These are phyloP conservation scores for Ogataea salicorniae DNA, from an alignment of 805 yeast genomes.

Conservation along the genomic window DNA sequence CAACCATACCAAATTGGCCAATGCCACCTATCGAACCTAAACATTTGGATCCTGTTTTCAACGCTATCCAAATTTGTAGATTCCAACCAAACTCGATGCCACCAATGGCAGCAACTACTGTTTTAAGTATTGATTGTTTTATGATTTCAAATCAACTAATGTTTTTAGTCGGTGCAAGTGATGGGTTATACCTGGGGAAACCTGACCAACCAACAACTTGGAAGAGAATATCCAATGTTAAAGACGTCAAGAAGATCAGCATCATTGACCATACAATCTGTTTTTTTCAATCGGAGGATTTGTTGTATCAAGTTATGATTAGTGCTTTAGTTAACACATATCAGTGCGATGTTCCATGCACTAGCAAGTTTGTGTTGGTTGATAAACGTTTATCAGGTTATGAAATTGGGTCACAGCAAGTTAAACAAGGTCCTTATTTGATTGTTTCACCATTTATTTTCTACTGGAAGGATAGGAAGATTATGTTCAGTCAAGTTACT, in stretches of 20 bases:
- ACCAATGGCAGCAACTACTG: conserved; percentile 10
- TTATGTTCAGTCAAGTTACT: conserved; percentile 29
- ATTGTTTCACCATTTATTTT: conserved; percentile 43
- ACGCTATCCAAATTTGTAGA: conserved; percentile 6
- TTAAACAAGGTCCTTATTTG: conserved; percentile 52
- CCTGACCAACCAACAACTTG: conserved; percentile 40
- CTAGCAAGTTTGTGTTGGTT: conserved; percentile 13
- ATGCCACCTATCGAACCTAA: conserved; percentile 7
- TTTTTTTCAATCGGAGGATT: conserved; percentile 53
- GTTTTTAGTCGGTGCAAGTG: conserved; percentile 52
- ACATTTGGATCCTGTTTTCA: conserved; percentile 11
- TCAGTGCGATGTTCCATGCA: conserved; percentile 40
- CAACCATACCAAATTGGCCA: neutral
- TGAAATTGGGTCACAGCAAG: conserved; percentile 66
- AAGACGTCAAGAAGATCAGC: conserved; percentile 53
- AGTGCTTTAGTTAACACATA: conserved; percentile 59
- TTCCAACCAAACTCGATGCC: conserved; percentile 13
- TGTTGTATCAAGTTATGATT: conserved; percentile 56
- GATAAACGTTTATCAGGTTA: conserved; percentile 42
- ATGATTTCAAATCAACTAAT: conserved; percentile 40
- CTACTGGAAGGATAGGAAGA: conserved; percentile 50
- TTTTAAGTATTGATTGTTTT: conserved; percentile 31
- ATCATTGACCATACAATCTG: conserved; percentile 53
- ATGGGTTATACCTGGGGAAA: conserved; percentile 58
- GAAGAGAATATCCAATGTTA: conserved; percentile 51